Conservation (phyloP, 371 early-diverging fungal species). For the Mucor racemosus region DNA sequence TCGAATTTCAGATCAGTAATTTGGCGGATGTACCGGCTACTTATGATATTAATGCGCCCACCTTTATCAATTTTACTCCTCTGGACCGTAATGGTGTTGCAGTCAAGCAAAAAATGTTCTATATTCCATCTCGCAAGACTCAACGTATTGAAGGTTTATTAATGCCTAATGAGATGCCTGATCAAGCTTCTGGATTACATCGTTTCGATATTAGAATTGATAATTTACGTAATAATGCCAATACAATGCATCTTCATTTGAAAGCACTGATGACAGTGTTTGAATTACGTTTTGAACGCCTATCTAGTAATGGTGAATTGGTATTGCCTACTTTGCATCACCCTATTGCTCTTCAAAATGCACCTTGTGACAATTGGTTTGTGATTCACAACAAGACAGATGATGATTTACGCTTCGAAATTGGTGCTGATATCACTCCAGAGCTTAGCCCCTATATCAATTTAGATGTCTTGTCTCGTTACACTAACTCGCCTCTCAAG, state of each 20-base stretch:
- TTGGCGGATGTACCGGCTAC: conserved; percentile 66
- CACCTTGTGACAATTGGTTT: conserved; percentile 86
- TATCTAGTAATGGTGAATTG: conserved; percentile 64
- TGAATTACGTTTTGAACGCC: conserved; percentile 79
- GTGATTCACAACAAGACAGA: conserved; percentile 75
- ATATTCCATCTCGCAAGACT: conserved; percentile 45
- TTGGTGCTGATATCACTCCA: conserved; percentile 66
- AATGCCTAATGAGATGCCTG: conserved; percentile 62
- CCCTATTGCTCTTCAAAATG: conserved; percentile 61
- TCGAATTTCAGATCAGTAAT: conserved; percentile 68
- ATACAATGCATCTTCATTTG: conserved; percentile 59
- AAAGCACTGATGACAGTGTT: conserved; percentile 70
- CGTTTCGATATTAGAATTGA: conserved; percentile 55
- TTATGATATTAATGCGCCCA: conserved; percentile 65
- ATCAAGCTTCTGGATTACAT: conserved; percentile 58
- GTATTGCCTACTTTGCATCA: conserved; percentile 75
- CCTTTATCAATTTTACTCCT: conserved; percentile 49
- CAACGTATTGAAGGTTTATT: conserved; percentile 57
- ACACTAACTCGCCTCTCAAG: conserved; percentile 81
- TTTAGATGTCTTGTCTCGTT: conserved; percentile 79
- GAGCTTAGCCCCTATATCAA: conserved; percentile 66
- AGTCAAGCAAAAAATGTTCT: conserved; percentile 32
- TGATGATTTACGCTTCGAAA: conserved; percentile 81
- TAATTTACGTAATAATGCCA: conserved; percentile 74
- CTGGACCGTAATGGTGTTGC: conserved; percentile 28